Evolutionary conservation across 2,329 filamentous ascomycete species (phyloP), one percentile per base, ranked within the genome.

Genomic region (Ophioceras dolichostomum): DNA sequence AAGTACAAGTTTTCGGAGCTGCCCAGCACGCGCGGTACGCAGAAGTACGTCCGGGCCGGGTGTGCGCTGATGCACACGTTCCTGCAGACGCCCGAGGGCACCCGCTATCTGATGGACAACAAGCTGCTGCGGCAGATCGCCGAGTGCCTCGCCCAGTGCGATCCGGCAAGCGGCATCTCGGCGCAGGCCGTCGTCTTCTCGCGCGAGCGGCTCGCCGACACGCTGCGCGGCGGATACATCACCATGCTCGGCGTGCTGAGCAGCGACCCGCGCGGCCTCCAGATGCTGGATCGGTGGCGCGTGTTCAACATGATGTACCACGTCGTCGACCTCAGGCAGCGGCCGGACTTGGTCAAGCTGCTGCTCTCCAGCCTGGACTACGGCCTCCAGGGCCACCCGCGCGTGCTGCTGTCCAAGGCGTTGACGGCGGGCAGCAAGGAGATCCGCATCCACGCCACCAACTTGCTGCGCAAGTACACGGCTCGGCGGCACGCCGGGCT

Each of bases 251-350:
- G 91, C 7, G 79, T 85, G 10, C 61, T 98, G 40, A 96, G 83
- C 48, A 80, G 80, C 37, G 86, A 94, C 49, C 64, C 73, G 0
- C 84, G 81, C 48, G 91, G 91, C 1, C 68, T 96, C 18, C 77
- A 82, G 43, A 89, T 98, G 62, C 74, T 98, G 52, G 89, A 96
- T 55, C 71, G 86, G 49, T 96, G 91, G 89, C 85, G 87, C 49
- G 93, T 98, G 70, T 88, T 95, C 61, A 96, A 96, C 58, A 98
- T 98, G 86, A 93, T 96, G 69, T 98, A 98, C 55, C 91, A 96
- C 58, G 94, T 98, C 43, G 74, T 95, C 40, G 89, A 96, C 52
- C 68, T 94, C 32, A 86, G 83, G 49, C 83, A 91, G 56, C 81
- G 91, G 3, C 86, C 89, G 32, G 91, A 98, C 55, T 67, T 98